Conservation (phyloP, 2,329 filamentous ascomycete species). For the Mariannaea elegans region DNA sequence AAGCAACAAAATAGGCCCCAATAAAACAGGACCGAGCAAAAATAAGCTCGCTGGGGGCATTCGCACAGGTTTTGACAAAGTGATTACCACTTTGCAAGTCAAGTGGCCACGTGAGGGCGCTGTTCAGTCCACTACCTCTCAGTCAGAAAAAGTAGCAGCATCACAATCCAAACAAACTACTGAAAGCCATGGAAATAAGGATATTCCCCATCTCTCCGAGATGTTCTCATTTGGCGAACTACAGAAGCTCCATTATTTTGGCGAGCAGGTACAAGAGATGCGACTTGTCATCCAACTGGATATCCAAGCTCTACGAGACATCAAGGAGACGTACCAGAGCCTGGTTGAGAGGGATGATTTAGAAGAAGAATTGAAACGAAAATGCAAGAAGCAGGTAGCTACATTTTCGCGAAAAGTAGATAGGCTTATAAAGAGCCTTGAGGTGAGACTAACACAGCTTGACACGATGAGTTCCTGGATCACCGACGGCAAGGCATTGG, state of each 20-base stretch:
- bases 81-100: background rate
- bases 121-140: background rate
- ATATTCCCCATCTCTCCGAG: background rate
- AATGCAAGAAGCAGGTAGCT: background rate
- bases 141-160: background rate
- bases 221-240: conserved; percentile 16
- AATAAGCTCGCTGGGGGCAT: background rate
- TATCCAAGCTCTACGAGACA: conserved; percentile 7
- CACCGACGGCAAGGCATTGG: conserved; percentile 14
- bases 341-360: background rate
- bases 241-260: conserved; percentile 16
- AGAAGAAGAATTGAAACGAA: background rate
- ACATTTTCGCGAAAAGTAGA: conserved; percentile 10
- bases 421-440: conserved; percentile 14
- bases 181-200: background rate
- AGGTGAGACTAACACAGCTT: conserved; percentile 12
- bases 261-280: conserved; percentile 11
- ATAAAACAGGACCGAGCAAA: background rate
- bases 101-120: background rate
- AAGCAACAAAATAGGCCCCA: background rate
- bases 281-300: conserved; percentile 20
- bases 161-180: background rate
- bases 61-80: background rate
- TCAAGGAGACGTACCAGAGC: conserved; percentile 15
- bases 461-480: conserved; percentile 14